Conservation (phyloP, 2,329 filamentous ascomycete species). For the Metarhizium guizhouense region DNA sequence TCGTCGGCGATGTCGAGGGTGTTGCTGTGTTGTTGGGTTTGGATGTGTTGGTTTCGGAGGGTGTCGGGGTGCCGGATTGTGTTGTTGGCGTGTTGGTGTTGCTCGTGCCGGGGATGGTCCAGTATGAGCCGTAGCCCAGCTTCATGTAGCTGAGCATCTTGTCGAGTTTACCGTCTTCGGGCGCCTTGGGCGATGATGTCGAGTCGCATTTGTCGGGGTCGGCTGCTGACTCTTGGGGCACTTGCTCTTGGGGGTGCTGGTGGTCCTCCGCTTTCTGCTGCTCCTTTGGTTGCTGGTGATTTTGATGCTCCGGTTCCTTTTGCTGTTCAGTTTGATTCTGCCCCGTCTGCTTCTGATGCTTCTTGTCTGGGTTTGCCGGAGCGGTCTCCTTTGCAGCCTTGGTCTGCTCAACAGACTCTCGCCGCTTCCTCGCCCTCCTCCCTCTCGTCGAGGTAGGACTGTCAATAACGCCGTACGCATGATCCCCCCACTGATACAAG, state of each 20-base stretch:
- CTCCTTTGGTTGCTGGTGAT: neutral
- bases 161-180: constrained; percentile 35
- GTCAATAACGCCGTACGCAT: constrained; percentile 76
- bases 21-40: neutral
- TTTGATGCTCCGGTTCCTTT: neutral
- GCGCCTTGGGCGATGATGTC: neutral
- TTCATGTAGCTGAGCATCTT: constrained; percentile 57
- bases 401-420: constrained; percentile 7
- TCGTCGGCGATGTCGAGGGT: neutral
- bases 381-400: neutral
- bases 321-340: neutral
- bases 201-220: neutral
- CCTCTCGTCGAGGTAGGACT: constrained; percentile 61
- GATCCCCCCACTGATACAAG: constrained; percentile 73
- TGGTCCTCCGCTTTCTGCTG: neutral
- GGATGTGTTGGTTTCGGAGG: constrained; percentile 5
- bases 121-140: constrained; percentile 59
- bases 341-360: neutral
- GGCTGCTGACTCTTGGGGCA: neutral
- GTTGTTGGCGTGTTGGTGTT: constrained; percentile 3
- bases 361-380: neutral
- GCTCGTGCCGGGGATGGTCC: constrained; percentile 34
- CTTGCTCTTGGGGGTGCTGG: neutral
- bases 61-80: constrained; percentile 9
- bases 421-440: constrained; percentile 28